These are phyloP conservation scores for Lepidium aucheri DNA, from an alignment of 345 rosid species.

Conservation along the genomic window DNA sequence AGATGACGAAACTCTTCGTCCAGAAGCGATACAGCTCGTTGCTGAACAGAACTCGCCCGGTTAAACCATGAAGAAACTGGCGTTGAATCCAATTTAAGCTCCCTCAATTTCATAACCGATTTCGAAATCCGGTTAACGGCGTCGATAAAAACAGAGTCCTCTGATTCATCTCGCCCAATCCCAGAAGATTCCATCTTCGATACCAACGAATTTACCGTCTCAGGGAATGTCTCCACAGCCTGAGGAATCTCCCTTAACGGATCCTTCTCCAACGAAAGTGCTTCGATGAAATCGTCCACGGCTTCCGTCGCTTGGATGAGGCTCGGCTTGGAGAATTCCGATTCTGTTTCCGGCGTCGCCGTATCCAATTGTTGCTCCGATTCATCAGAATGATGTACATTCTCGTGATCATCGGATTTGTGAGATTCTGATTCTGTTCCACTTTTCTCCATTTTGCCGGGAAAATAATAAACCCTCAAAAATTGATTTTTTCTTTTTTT, in stretches of 20 bases:
- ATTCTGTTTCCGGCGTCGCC: neutral
- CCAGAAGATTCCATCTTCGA: slow-evolving; percentile 29
- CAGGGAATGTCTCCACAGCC: slow-evolving; percentile 33
- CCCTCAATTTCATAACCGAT: slow-evolving; percentile 25
- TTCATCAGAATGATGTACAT: neutral
- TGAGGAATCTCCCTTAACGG: slow-evolving; percentile 29
- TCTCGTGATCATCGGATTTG: slow-evolving; percentile 7
- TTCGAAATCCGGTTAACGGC: slow-evolving; percentile 36
- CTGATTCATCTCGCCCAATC: slow-evolving; percentile 32
- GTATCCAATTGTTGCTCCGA: neutral
- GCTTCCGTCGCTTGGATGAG: slow-evolving; percentile 27
- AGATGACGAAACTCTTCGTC: slow-evolving; percentile 64
- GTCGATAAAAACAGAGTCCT: slow-evolving; percentile 33
- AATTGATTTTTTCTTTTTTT: neutral
- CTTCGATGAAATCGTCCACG: slow-evolving; percentile 36
- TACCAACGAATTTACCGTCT: slow-evolving; percentile 41
- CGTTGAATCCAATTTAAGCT: slow-evolving; percentile 21
- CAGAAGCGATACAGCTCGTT: slow-evolving; percentile 47
- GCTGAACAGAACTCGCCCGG: slow-evolving; percentile 40
- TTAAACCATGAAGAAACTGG: slow-evolving; percentile 27
- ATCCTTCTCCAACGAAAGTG: slow-evolving; percentile 17
- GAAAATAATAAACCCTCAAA: slow-evolving; percentile 14
- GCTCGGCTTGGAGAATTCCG: neutral
- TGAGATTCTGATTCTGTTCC: neutral
- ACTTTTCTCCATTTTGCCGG: slow-evolving; percentile 33